Evolutionary conservation across 2,329 filamentous ascomycete species (phyloP).

Genomic region (Plenodomus biglobosus): DNA sequence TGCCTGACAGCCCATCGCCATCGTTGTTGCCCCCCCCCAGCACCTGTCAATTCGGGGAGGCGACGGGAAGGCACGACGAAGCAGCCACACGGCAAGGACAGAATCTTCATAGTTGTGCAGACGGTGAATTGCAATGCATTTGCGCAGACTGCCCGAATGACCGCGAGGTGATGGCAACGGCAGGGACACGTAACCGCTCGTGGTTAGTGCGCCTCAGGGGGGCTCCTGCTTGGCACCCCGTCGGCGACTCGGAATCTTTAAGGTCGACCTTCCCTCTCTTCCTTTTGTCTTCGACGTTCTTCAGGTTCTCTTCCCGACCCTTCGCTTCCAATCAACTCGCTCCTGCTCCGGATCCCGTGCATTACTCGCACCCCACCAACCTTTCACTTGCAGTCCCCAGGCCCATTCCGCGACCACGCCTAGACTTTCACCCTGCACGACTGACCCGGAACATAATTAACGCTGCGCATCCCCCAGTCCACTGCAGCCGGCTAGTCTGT

Average conservation of each 20-base stretch:
- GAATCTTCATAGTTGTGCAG: no score
- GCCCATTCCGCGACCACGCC: conserved; percentile 20
- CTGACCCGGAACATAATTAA: conserved; percentile 8
- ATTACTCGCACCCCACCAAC: conserved; percentile 26
- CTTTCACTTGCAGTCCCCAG: conserved; percentile 6
- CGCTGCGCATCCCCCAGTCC: conserved; percentile 19
- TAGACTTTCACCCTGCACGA: conserved; percentile 13
- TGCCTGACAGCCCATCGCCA: not conserved
- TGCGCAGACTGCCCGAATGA: conserved; percentile 1
- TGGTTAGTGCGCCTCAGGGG: conserved; percentile 29
- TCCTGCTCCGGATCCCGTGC: conserved; percentile 32
- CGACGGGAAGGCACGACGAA: not conserved
- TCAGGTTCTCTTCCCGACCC: conserved; percentile 30
- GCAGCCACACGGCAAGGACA: not conserved
- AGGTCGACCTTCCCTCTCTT: conserved; percentile 19
- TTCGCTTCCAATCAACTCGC: conserved; percentile 38
- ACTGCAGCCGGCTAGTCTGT: conserved; percentile 24
- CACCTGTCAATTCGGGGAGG: no score
- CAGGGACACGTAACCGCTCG: conserved; percentile 16
- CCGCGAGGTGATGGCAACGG: conserved; percentile 9
- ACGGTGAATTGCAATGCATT: not conserved
- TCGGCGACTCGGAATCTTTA: conserved; percentile 24
- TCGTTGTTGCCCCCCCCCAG: no score
- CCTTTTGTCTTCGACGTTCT: conserved; percentile 20
- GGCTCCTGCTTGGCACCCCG: conserved; percentile 28